These are phyloP conservation scores for Kwoniella bestiolae DNA, from an alignment of 768 basidiomycete species.

Conservation along the genomic window DNA sequence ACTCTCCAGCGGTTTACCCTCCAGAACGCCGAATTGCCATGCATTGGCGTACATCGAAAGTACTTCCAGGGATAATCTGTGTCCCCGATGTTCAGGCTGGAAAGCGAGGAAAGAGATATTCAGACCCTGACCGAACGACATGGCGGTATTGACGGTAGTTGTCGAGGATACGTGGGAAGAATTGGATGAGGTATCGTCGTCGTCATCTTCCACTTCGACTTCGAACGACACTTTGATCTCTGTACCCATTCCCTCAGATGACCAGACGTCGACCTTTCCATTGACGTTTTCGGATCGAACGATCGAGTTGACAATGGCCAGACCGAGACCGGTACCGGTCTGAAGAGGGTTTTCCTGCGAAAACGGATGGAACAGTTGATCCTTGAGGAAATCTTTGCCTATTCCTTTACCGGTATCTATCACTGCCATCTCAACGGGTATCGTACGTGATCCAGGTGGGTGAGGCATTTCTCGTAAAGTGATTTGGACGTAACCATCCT, in stretches of 20 bases:
- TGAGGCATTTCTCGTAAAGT: slow-evolving; percentile 73
- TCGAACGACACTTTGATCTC: slow-evolving; percentile 85
- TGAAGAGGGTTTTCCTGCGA: slow-evolving; percentile 95
- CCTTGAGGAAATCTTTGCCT: slow-evolving; percentile 89
- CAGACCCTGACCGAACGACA: slow-evolving; percentile 31
- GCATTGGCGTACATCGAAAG: slow-evolving; percentile 70
- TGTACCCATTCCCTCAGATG: slow-evolving; percentile 84
- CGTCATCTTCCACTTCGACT: slow-evolving; percentile 66
- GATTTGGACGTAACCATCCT: slow-evolving; percentile 88
- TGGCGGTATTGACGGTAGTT: slow-evolving; percentile 6
- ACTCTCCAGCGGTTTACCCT: slow-evolving; percentile 58
- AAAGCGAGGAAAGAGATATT: slow-evolving; percentile 75
- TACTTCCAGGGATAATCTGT: slow-evolving; percentile 68
- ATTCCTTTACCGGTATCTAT: slow-evolving; percentile 95
- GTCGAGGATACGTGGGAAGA: slow-evolving; percentile 18
- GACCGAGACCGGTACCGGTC: slow-evolving; percentile 88
- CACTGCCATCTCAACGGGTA: slow-evolving; percentile 81
- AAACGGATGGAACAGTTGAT: slow-evolving; percentile 95
- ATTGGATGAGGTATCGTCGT: slow-evolving; percentile 46
- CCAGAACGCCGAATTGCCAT: slow-evolving; percentile 71
- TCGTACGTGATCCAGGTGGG: slow-evolving; percentile 62
- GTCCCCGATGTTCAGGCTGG: slow-evolving; percentile 67
- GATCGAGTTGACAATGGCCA: slow-evolving; percentile 94
- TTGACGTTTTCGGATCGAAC: slow-evolving; percentile 80
- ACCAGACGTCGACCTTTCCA: slow-evolving; percentile 93